Evolutionary conservation across 2,329 filamentous ascomycete species (phyloP).

Genomic region (Aschersonia sp.): DNA sequence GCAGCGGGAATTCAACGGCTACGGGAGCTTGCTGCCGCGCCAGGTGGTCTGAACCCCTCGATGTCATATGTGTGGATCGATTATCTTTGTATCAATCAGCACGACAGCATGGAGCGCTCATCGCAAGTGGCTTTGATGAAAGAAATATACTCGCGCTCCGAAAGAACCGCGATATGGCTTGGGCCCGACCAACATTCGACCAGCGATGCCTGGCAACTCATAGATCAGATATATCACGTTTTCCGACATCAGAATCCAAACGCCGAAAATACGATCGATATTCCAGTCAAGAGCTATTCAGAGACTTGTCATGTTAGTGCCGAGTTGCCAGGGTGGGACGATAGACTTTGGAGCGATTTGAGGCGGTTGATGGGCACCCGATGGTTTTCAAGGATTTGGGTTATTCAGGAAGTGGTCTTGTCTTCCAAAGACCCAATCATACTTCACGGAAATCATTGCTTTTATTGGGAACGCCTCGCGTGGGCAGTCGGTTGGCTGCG

Average conservation of each 20-base stretch:
- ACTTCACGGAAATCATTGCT: too few relatives aligned
- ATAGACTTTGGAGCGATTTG: neutral
- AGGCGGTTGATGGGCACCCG: neutral
- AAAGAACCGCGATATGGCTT: neutral
- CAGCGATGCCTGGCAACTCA: neutral
- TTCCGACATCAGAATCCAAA: neutral
- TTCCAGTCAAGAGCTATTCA: neutral
- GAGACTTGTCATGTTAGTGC: neutral
- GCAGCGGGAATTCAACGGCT: neutral
- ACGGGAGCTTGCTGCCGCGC: neutral
- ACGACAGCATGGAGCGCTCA: neutral
- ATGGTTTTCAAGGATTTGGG: neutral
- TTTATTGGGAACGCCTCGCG: too few relatives aligned
- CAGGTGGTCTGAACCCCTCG: neutral
- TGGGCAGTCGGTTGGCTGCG: too few relatives aligned
- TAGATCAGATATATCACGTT: neutral
- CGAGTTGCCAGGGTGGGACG: neutral
- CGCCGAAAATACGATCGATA: neutral
- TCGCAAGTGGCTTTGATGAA: neutral
- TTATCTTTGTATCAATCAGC: neutral
- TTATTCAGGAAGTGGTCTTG: too few relatives aligned
- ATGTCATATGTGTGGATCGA: neutral
- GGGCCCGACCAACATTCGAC: neutral
- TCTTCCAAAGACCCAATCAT: too few relatives aligned
- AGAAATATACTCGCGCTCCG: neutral